Evolutionary conservation across 179 eudicot species (phyloP).

Genomic region (Beta corolliflora): DNA sequence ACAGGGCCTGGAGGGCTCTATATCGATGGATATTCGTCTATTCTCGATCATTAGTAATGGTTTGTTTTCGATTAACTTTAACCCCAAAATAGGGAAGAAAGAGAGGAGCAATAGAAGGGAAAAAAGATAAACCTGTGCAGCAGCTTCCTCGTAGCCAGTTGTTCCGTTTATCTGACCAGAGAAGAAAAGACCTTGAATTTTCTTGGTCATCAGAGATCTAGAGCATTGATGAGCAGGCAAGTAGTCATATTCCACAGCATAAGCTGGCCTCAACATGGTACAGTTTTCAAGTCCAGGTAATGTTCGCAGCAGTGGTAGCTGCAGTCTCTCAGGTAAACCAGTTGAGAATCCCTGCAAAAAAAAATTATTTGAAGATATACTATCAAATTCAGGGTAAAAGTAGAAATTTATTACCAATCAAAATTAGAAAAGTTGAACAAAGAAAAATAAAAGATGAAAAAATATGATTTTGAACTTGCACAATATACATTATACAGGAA

Average conservation of each 20-base stretch:
- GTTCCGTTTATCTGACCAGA: conserved; percentile 99
- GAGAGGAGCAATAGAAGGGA: not conserved
- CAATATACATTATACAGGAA: not conserved
- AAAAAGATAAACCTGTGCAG: conserved; percentile 73
- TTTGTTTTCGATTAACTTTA: not conserved
- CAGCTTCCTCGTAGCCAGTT: conserved; percentile 99
- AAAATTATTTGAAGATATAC: not conserved
- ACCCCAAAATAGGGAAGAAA: not conserved
- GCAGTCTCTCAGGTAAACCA: conserved; percentile 96
- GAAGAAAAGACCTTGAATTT: conserved; percentile 92
- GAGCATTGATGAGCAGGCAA: conserved; percentile 97
- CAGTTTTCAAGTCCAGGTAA: conserved; percentile 97
- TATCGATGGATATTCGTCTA: not conserved
- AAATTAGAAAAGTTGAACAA: not conserved
- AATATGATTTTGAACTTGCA: not conserved
- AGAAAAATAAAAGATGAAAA: not conserved
- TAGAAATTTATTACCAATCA: not conserved
- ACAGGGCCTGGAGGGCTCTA: not conserved
- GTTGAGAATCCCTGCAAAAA: conserved; percentile 87
- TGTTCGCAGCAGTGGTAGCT: conserved; percentile 86
- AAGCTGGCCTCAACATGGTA: conserved; percentile 96
- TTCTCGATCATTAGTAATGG: not conserved
- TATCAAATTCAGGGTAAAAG: not conserved
- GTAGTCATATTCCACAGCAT: conserved; percentile 97
- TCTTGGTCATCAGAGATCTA: conserved; percentile 97